These are phyloP conservation scores for Neodidymelliopsis sp. DNA, from an alignment of 2,329 filamentous ascomycete species.

Conservation along the genomic window DNA sequence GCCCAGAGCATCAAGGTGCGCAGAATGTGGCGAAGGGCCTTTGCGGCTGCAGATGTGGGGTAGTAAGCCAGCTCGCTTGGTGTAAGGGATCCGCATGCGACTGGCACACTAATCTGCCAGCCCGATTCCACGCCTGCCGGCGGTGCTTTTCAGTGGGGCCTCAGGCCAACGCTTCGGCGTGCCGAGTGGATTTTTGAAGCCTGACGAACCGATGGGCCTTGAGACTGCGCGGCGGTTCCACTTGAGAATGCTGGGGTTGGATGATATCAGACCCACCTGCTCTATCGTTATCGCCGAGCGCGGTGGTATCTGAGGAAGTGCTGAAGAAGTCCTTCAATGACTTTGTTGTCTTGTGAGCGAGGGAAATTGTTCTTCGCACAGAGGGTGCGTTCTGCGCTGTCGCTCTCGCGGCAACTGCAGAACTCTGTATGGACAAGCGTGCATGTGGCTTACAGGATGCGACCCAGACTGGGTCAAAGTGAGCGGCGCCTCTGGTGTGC, in stretches of 20 bases:
- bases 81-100: slow-evolving; percentile 32
- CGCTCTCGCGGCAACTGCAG: slow-evolving; percentile 27
- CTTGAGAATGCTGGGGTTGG: slow-evolving; percentile 17
- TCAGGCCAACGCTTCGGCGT: slow-evolving; percentile 13
- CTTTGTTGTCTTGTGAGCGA: slow-evolving; percentile 13
- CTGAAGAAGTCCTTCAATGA: slow-evolving; percentile 12
- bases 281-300: slow-evolving; percentile 21
- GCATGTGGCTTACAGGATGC: slow-evolving; percentile 42
- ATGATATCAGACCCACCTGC: slow-evolving; percentile 19
- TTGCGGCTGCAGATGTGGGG: slow-evolving; percentile 26
- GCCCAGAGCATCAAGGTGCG: slow-evolving; percentile 14
- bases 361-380: slow-evolving; percentile 13
- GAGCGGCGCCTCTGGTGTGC: slow-evolving; percentile 41
- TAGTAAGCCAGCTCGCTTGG: slow-evolving; percentile 16
- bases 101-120: slow-evolving; percentile 30
- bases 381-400: slow-evolving; percentile 21
- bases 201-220: slow-evolving; percentile 17
- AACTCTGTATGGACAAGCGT: slow-evolving; percentile 29
- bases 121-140: slow-evolving; percentile 39
- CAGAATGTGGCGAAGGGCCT: slow-evolving; percentile 28
- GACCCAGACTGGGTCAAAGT: slow-evolving; percentile 34
- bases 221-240: slow-evolving; percentile 10
- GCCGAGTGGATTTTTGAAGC: slow-evolving; percentile 17
- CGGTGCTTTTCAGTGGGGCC: slow-evolving; percentile 17
- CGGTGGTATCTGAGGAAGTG: neutral